These are phyloP conservation scores for Glycine tomentella DNA, from an alignment of 306 rosid genomes.

Conservation along the genomic window DNA sequence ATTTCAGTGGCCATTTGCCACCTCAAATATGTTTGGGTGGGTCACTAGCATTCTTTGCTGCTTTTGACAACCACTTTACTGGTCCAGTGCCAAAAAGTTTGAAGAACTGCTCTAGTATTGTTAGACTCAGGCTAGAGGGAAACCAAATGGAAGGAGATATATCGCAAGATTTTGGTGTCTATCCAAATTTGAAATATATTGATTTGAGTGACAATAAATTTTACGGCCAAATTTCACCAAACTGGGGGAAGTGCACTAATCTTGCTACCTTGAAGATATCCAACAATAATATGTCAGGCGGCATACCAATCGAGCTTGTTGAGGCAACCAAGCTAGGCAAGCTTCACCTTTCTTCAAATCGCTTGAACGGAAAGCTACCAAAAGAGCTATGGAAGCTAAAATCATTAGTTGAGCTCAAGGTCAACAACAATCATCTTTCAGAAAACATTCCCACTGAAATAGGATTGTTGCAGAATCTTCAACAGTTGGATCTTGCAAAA, in stretches of 20 bases:
- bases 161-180: constrained; percentile 44
- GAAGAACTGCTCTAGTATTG: constrained; percentile 33
- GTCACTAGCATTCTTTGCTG: not conserved
- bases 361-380: constrained; percentile 43
- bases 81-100: constrained; percentile 42
- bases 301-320: constrained; percentile 14
- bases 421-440: constrained; percentile 24
- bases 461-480: constrained; percentile 3
- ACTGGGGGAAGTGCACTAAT: constrained; percentile 36
- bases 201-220: constrained; percentile 48
- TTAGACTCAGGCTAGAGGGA: constrained; percentile 34
- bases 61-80: not conserved
- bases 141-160: constrained; percentile 54
- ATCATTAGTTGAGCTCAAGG: not conserved
- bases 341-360: constrained; percentile 46
- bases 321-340: not conserved
- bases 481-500: constrained; percentile 1
- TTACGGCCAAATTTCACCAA: constrained; percentile 40
- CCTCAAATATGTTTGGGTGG: not conserved
- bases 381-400: constrained; percentile 37
- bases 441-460: constrained; percentile 37
- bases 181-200: constrained; percentile 35
- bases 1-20: constrained; percentile 31
- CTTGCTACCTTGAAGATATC: not conserved
- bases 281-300: constrained; percentile 40